Evolutionary conservation across 192 early-diverging fungal species (phyloP), one percentile per base, ranked within the genome.

Genomic region (Linnemannia schmuckeri): DNA sequence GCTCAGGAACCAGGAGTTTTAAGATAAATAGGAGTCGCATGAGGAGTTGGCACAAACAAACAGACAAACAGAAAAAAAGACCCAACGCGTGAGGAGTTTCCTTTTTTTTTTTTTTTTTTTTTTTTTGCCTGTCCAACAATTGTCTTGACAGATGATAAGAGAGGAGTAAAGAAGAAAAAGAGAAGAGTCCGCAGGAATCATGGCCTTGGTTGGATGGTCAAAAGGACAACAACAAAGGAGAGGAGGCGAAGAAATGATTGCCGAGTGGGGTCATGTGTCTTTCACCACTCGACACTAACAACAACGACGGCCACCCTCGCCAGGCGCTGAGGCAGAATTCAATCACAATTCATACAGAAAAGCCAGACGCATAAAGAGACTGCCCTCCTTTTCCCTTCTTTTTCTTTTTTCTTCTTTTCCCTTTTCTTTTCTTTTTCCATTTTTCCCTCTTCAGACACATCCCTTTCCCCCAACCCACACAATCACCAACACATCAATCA

Each of bases 221-320:
- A 52, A 52, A 18, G 49, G 49, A 8, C n/a, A 37, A 70, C 1
- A 41, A 27, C 24, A 27, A n/a, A 37, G 69, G 55, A 10, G 76
- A 66, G 38, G n/a, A 22, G 15, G 24, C n/a, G 41, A 42, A 0
- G 38, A 30, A 55, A 41, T 12, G 22, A 63, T 76, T 37, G 49
- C 24, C 40, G 41, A 76, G 63, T 17, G 63, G 15, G 40, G 75
- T 77, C 75, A 77, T 77, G 75, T 77, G 75, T 61, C 77, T 78
- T 30, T 63, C 74, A 76, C 41, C 38, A 54, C 27, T 46, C 27
- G 27, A 46, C 27, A 8, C 4, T 4, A 30, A 49, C 15, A 49
- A 44, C 2, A 33, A 46, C 41, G 72, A 42, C 52, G 42, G 10
- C 42, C 42, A 42, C 33, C 27, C 72, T 44, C 42, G 12, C 8